phyloP scores from a whole-genome alignment of 2,329 filamentous ascomycete species.

The Exophiala lecanii-corni region DNA sequence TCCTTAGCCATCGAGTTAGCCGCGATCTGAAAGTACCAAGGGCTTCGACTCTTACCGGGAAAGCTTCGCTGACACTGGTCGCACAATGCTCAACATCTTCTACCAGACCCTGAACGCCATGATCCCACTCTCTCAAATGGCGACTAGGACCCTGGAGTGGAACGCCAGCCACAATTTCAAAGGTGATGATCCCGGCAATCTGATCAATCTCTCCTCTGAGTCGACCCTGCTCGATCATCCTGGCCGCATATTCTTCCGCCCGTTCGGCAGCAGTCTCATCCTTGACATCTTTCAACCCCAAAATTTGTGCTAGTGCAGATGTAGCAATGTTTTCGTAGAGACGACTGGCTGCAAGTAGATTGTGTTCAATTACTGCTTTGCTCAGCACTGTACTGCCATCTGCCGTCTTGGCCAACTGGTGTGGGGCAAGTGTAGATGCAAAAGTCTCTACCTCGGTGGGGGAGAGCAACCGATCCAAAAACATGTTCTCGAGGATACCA shows the following conservation, averaged over 20 bases:
- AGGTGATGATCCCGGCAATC: constrained; percentile 82
- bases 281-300: constrained; percentile 60
- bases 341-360: constrained; percentile 77
- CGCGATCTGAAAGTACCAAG: constrained; percentile 16
- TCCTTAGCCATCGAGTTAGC: too few relatives aligned
- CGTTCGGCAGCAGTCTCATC: constrained; percentile 56
- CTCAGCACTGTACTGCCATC: constrained; percentile 91
- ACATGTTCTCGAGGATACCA: constrained; percentile 94
- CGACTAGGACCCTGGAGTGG: constrained; percentile 60
- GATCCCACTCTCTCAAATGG: constrained; percentile 81
- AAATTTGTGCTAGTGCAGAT: constrained; percentile 67
- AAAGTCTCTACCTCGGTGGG: constrained; percentile 83
- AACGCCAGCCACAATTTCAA: constrained; percentile 69
- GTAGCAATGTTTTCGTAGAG: constrained; percentile 74
- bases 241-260: constrained; percentile 85
- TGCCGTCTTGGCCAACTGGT: constrained; percentile 83
- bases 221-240: constrained; percentile 93
- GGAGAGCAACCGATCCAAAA: constrained; percentile 77
- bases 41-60: constrained; percentile 56
- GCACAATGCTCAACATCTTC: constrained; percentile 88
- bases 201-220: constrained; percentile 89
- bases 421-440: constrained; percentile 70
- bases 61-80: constrained; percentile 72
- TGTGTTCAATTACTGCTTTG: constrained; percentile 93
- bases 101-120: constrained; percentile 76